These are phyloP conservation scores for Hyphodiscus hymeniophilus DNA, from an alignment of 495 filamentous ascomycete species.

Conservation along the genomic window DNA sequence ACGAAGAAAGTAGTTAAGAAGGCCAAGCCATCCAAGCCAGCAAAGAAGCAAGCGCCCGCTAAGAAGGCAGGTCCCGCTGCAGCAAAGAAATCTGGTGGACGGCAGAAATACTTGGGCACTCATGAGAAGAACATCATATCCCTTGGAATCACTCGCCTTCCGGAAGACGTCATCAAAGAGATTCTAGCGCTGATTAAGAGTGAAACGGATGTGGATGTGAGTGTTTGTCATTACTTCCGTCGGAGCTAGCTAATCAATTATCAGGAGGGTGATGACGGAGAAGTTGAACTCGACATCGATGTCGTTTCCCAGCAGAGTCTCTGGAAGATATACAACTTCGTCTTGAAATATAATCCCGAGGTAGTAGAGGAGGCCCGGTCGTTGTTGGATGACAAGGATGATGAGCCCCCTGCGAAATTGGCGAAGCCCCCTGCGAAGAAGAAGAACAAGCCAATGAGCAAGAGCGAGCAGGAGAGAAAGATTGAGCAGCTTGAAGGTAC, in stretches of 20 bases:
- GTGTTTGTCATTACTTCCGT: constrained; percentile 1
- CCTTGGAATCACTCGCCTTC: constrained; percentile 64
- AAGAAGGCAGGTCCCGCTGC: constrained; percentile 32
- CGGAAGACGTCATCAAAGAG: constrained; percentile 61
- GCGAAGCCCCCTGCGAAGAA: constrained; percentile 59
- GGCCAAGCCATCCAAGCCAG: constrained; percentile 19
- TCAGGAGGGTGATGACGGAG: constrained; percentile 53
- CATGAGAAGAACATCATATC: constrained; percentile 83
- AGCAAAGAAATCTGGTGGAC: constrained; percentile 43
- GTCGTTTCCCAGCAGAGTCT: constrained; percentile 67
- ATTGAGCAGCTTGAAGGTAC: constrained; percentile 70
- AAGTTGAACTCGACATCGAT: constrained; percentile 89
- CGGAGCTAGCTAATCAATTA: constrained; percentile 21
- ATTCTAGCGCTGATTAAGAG: constrained; percentile 86
- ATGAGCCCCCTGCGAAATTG: constrained; percentile 23
- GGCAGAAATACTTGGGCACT: constrained; percentile 48
- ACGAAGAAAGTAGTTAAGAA: constrained; percentile 39
- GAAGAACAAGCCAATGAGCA: constrained; percentile 99
- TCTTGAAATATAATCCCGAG: constrained; percentile 56
- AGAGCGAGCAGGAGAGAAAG: constrained; percentile 80
- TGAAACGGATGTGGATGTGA: constrained; percentile 64
- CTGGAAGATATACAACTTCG: constrained; percentile 65
- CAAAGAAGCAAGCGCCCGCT: constrained; percentile 30
- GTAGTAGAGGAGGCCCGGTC: constrained; percentile 24
- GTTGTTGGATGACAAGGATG: constrained; percentile 29